Percentiles rank a stretch among this genome's conserved stretches.
Evolutionary conservation across 2,329 filamentous ascomycete species (phyloP).

Genomic region (Biscogniauxia mediterranea): DNA sequence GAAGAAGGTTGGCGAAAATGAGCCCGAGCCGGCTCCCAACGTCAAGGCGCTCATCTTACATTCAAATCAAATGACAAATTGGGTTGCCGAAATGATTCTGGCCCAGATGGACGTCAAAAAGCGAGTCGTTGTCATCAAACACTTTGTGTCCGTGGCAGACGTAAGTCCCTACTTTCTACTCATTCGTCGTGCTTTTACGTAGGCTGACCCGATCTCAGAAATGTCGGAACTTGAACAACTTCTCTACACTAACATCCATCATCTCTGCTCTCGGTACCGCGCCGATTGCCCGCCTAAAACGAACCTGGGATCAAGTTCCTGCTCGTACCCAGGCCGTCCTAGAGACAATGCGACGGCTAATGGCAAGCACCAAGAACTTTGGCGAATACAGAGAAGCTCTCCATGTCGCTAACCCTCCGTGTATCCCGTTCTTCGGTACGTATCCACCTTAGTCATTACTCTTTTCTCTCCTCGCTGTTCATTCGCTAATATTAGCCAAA

Average conservation of each 20-base stretch:
- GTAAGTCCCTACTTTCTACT: constrained; percentile 53
- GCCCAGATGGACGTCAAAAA: constrained; percentile 94
- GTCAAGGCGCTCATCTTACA: constrained; percentile 96
- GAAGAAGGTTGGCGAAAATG: constrained; percentile 82
- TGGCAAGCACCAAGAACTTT: constrained; percentile 98
- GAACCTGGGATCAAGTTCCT: constrained; percentile 93
- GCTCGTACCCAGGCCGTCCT: constrained; percentile 76
- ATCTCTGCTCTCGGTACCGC: constrained; percentile 94
- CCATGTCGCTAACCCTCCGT: constrained; percentile 90
- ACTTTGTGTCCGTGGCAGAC: constrained; percentile 95
- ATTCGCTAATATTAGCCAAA: constrained; percentile 34
- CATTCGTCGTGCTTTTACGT: constrained; percentile 14
- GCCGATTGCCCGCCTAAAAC: constrained; percentile 87
- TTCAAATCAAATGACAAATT: constrained; percentile 98
- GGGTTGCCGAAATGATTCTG: constrained; percentile 98
- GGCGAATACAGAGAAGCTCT: constrained; percentile 92
- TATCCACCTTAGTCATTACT: constrained; percentile 5
- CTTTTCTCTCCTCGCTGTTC: neutral
- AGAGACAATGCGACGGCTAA: constrained; percentile 89
- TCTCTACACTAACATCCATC: constrained; percentile 94
- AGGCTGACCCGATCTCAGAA: constrained; percentile 56
- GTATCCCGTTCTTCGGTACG: constrained; percentile 96
- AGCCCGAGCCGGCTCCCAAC: constrained; percentile 84
- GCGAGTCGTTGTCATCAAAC: constrained; percentile 94
- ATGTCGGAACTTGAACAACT: constrained; percentile 93